Evolutionary conservation across 2,329 filamentous ascomycete species (phyloP).

Genomic region (Phialophora expanda): DNA sequence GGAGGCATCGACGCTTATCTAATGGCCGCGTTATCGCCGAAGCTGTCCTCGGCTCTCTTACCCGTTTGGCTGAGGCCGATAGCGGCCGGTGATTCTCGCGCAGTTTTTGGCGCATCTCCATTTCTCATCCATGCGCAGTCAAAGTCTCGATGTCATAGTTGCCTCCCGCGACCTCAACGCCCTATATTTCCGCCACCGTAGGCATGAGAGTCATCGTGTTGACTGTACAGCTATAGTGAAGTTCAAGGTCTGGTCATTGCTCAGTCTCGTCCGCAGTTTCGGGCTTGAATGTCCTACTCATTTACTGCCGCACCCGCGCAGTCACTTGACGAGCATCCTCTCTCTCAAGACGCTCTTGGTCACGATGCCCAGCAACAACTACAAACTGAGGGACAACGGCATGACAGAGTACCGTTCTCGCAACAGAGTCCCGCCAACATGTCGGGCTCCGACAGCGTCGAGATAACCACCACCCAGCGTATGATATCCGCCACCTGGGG

Average conservation of each 20-base stretch:
- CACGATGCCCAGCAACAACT: slow-evolving; percentile 28
- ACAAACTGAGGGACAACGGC: slow-evolving; percentile 35
- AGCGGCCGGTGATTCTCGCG: slow-evolving; percentile 16
- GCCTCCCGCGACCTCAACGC: slow-evolving; percentile 14
- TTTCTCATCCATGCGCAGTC: slow-evolving; percentile 18
- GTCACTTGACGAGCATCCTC: slow-evolving; percentile 29
- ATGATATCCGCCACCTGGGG: slow-evolving; percentile 94
- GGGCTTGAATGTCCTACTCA: slow-evolving; percentile 38
- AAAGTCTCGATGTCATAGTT: slow-evolving; percentile 31
- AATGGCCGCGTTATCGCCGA: slow-evolving; percentile 25
- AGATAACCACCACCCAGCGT: slow-evolving; percentile 83
- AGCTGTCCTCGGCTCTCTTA: slow-evolving; percentile 8
- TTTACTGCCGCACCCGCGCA: slow-evolving; percentile 33
- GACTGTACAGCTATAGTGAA: neutral
- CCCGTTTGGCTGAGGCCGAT: slow-evolving; percentile 15
- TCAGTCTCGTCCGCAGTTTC: slow-evolving; percentile 1
- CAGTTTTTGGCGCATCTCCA: slow-evolving; percentile 20
- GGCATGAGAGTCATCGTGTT: neutral
- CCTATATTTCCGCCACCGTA: slow-evolving; percentile 10
- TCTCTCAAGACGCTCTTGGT: slow-evolving; percentile 29
- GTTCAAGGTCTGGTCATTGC: neutral
- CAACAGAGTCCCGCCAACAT: slow-evolving; percentile 33
- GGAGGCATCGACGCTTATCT: slow-evolving; percentile 11
- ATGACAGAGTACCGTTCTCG: slow-evolving; percentile 40
- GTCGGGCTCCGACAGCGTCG: slow-evolving; percentile 29